These are phyloP conservation scores for Blastocladiella britannica DNA, from an alignment of 192 early-diverging fungal species.

Conservation along the genomic window DNA sequence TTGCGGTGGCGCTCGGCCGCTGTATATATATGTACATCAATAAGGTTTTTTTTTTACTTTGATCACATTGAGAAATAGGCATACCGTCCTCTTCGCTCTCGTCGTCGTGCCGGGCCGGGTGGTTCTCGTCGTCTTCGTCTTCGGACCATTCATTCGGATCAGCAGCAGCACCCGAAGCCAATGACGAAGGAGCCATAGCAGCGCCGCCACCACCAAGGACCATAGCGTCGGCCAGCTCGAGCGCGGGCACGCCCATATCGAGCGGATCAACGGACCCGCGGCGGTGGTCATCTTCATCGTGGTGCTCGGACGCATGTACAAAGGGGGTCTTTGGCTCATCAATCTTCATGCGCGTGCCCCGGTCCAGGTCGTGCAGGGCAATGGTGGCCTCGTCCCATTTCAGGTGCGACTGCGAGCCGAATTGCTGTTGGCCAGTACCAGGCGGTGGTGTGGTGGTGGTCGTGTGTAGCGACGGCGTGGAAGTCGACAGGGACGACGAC, in stretches of 20 bases:
- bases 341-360: slow-evolving; percentile 88
- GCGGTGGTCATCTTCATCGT: slow-evolving; percentile 48
- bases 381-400: slow-evolving; percentile 92
- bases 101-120: slow-evolving; percentile 13
- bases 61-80: slow-evolving; percentile 2
- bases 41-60: slow-evolving; percentile 1
- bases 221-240: neutral
- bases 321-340: slow-evolving; percentile 90
- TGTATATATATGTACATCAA: neutral
- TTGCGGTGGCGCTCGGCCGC: slow-evolving; percentile 36
- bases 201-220: slow-evolving; percentile 1
- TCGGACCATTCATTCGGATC: no score
- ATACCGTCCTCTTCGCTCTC: slow-evolving; percentile 16
- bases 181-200: no score
- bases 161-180: no score
- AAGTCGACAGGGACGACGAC: neutral
- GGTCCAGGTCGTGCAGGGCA: slow-evolving; percentile 66
- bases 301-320: slow-evolving; percentile 75
- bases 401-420: no score
- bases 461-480: neutral
- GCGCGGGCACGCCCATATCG: neutral
- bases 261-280: slow-evolving; percentile 9
- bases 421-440: no score
- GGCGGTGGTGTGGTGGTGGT: no score
- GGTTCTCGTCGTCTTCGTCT: slow-evolving; percentile 12